These are phyloP conservation scores for Pseudocercospora pini-densiflorae DNA, from an alignment of 2,329 filamentous ascomycete species.

Conservation along the genomic window DNA sequence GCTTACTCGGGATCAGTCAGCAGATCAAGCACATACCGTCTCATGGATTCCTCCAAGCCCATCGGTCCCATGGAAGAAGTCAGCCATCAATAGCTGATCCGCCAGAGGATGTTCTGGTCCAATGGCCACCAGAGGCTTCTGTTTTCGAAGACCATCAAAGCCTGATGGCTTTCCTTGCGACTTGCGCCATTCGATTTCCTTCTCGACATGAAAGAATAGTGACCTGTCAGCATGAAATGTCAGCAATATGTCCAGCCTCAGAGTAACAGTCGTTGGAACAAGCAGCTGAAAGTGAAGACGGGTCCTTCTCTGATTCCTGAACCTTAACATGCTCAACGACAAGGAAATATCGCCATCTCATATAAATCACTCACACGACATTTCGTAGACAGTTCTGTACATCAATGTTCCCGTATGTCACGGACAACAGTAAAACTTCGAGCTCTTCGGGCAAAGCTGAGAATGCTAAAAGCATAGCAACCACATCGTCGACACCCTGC, in stretches of 20 bases:
- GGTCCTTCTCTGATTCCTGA: not conserved
- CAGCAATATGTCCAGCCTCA: not conserved
- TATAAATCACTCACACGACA: slow-evolving; percentile 58
- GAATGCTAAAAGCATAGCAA: slow-evolving; percentile 75
- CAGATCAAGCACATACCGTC: slow-evolving; percentile 40
- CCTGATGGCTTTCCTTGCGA: slow-evolving; percentile 68
- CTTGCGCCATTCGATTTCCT: slow-evolving; percentile 83
- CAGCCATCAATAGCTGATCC: slow-evolving; percentile 71
- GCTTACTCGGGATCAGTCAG: no score
- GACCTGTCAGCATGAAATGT: slow-evolving; percentile 46
- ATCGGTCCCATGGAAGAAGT: slow-evolving; percentile 71
- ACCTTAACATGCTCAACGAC: no score
- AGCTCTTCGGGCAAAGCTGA: slow-evolving; percentile 81
- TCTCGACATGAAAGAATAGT: slow-evolving; percentile 88
- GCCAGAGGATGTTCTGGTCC: slow-evolving; percentile 85
- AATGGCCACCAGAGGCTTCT: slow-evolving; percentile 75
- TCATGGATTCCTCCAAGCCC: slow-evolving; percentile 55
- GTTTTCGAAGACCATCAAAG: slow-evolving; percentile 72
- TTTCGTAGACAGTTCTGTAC: slow-evolving; percentile 87
- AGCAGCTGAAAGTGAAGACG: not conserved
- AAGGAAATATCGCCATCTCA: no score
- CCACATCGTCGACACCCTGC: slow-evolving; percentile 17
- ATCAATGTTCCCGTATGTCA: slow-evolving; percentile 93
- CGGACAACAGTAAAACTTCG: slow-evolving; percentile 81
- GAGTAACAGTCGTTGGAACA: not conserved